Base-by-base conservation (phyloP, 352 stramenopile species). In the Phytophthora syringae region DNA sequence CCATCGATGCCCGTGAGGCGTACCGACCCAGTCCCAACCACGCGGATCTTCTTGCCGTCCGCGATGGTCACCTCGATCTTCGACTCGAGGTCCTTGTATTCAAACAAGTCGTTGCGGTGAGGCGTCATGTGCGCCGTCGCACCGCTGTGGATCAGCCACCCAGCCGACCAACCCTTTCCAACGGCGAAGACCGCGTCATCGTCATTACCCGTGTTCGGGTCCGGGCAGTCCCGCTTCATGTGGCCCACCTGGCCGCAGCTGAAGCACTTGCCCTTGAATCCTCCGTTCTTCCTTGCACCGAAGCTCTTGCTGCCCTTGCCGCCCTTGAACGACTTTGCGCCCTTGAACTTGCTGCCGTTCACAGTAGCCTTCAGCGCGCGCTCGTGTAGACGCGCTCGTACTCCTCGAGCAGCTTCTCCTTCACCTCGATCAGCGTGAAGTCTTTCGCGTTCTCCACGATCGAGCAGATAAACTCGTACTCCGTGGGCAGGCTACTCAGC, bases 401-500 rank as follows among this genome's bases (percentile, higher is more conserved):
- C 34, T 40, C 11, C 34, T 40, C n/a, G 34, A 40, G 12, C 15
- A 40, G 15, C 34, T 40, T 40, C 11, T 40, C 34, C 34, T 40
- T 40, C 34, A 40, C 34, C 34, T 40, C 34, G 34, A 40, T 20
- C 34, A 40, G n/a, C 34, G 34, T 40, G 34, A 7, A 4, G 12
- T 40, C 34, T 12, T 36, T 36, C 30, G 7, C 3, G 30, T 36
- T 36, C 11, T 40, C 34, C 34, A 40, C 34, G 34, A 40, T 40
- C 13, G 60, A 62, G 20, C 44, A 28, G 18, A 68, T 68, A 10
- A 58, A n/a, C 20, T 62, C 52, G 30, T 79, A 77, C 13, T 82
- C 67, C 1, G 25, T 6, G 2, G 64, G 55, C 0, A 77, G 53
- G 32, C 70, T 76, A 1, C 62, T 60, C 3, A 75, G 52, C 21